Evolutionary conservation across 2,329 filamentous ascomycete species (phyloP), one percentile per base, ranked within the genome.

Genomic region (Verticillium longisporum): DNA sequence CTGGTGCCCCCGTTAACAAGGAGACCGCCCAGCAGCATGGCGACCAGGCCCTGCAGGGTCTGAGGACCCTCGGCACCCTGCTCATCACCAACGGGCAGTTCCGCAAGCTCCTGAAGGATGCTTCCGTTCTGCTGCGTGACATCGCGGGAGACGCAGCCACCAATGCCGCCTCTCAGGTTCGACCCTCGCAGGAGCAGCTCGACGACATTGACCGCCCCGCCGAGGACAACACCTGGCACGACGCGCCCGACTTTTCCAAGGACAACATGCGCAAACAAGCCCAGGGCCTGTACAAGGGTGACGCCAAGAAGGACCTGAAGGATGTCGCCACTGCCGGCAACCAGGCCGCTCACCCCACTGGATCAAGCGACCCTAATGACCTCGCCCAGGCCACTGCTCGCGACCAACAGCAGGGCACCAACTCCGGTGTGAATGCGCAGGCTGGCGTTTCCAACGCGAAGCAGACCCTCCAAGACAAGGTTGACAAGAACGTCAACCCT

Each of bases 11-110:
- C 0, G 68, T 96, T 56, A 83, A 86, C 71, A 96, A 92, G 79
- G 87, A 90, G 1, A 83, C 84, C 1, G 91, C 90, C 32, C 86
- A 89, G 77, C 88, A 94, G 71, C 91, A 99, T 72, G 91, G 89
- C 50, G 86, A 95, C 65, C 83, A 94, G 73, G 92, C 90, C 1
- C 80, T 96, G 9, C 86, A 97, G 65, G 95, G 94, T 32, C 77
- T 99, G 55, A 88, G 92, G 68, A 97, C 92, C 3, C 81, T 99
- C 1, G 95, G 94, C 58, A 93, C 89, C 18, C 81, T 99, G 61
- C 80, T 98, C 68, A 89, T 98, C 70, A 96, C 93, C 69, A 99
- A 99, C 69, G 95, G 95, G 66, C 93, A 98, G 74, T 97, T 96
- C 82, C 86, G 92, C 68, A 97, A 97, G 79, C 85, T 97, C 6